Conservation (phyloP, 257 asterid species). For the Capsicum rhomboideum region DNA sequence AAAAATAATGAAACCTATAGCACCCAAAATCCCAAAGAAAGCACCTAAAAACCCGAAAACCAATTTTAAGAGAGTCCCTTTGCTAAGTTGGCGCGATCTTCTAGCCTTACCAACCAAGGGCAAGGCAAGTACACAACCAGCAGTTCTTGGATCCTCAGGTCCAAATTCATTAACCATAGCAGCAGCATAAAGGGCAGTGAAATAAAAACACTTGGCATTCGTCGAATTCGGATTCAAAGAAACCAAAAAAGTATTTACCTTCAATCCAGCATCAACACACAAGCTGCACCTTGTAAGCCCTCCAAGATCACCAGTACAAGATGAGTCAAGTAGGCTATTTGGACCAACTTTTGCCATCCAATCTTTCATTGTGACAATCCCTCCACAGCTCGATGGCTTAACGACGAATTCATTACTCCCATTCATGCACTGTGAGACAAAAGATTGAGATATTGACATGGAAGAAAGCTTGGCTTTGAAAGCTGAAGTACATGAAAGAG, state of each 20-base stretch:
- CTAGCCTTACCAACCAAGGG: conserved; percentile 16
- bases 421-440: conserved; percentile 31
- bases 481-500: conserved; percentile 32
- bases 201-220: conserved; percentile 31
- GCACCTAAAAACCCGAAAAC: conserved; percentile 33
- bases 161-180: conserved; percentile 43
- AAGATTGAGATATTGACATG: conserved; percentile 11
- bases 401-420: conserved; percentile 28
- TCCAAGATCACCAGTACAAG: conserved; percentile 43
- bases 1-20: conserved; percentile 4
- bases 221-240: conserved; percentile 37
- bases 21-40: conserved; percentile 16
- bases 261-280: conserved; percentile 50
- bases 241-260: conserved; percentile 31
- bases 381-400: conserved; percentile 35
- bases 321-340: conserved; percentile 24
- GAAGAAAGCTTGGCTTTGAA: conserved; percentile 17
- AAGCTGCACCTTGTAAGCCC: conserved; percentile 36
- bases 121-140: conserved; percentile 41
- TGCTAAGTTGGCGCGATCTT: neutral
- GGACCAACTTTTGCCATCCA: conserved; percentile 25
- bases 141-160: conserved; percentile 37
- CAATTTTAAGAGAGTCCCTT: conserved; percentile 9
- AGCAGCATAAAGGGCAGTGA: conserved; percentile 42
- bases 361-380: conserved; percentile 26